Percentiles rank a stretch among this genome's conserved stretches.
Evolutionary conservation across 2,329 filamentous ascomycete genomes (phyloP).

Genomic region (Hymenoscyphus salicellus): DNA sequence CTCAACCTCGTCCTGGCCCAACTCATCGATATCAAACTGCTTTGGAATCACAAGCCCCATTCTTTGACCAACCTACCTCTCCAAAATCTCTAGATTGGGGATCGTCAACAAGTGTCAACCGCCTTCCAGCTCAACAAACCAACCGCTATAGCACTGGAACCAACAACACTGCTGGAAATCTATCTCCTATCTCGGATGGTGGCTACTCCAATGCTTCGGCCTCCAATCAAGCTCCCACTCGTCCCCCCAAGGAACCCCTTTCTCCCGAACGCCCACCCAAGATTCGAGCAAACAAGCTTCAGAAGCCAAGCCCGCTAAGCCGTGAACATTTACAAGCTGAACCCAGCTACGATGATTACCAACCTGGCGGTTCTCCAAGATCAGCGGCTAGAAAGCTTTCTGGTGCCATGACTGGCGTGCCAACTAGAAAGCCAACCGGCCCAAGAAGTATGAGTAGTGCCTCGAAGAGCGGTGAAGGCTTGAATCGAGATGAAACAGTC

Average conservation of each 20-base stretch:
- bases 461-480: slow-evolving; percentile 27
- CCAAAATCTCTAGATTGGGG: slow-evolving; percentile 62
- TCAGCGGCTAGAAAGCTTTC: slow-evolving; percentile 29
- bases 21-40: slow-evolving; percentile 72
- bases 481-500: slow-evolving; percentile 33
- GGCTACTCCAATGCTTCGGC: slow-evolving; percentile 30
- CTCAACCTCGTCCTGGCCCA: slow-evolving; percentile 71
- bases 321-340: slow-evolving; percentile 45
- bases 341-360: slow-evolving; percentile 20
- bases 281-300: slow-evolving; percentile 49
- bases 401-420: slow-evolving; percentile 28
- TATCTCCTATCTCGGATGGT: slow-evolving; percentile 35
- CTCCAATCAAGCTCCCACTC: slow-evolving; percentile 47
- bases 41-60: slow-evolving; percentile 69
- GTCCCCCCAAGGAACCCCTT: slow-evolving; percentile 62
- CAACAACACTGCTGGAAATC: slow-evolving; percentile 28
- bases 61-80: slow-evolving; percentile 59
- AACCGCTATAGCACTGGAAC: slow-evolving; percentile 44
- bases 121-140: slow-evolving; percentile 50
- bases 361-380: slow-evolving; percentile 26
- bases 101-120: slow-evolving; percentile 57
- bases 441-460: slow-evolving; percentile 36
- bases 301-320: slow-evolving; percentile 55
- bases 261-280: slow-evolving; percentile 48
- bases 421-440: slow-evolving; percentile 36